Conservation (phyloP, 2,329 filamentous ascomycete species). For the Helotiales sp. region DNA sequence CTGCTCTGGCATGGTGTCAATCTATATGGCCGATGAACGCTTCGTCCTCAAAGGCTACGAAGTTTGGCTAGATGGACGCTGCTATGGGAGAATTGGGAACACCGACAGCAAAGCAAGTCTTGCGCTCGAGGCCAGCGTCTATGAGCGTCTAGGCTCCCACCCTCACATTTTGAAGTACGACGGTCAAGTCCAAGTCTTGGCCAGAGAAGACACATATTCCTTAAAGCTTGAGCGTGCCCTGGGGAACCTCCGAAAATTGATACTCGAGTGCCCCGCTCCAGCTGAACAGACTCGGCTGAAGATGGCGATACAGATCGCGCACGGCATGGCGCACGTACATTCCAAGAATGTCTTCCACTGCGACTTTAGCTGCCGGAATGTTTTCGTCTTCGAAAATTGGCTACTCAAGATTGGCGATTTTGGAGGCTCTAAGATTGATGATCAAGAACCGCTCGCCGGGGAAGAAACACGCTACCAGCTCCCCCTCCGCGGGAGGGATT, state of each 20-base stretch:
- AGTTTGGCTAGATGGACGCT: constrained; percentile 3
- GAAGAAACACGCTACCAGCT: constrained; percentile 13
- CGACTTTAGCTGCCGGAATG: constrained; percentile 9
- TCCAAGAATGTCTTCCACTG: constrained; percentile 9
- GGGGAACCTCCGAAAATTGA: neutral
- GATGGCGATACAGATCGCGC: constrained; percentile 2
- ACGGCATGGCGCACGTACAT: constrained; percentile 5
- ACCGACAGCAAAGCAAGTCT: neutral
- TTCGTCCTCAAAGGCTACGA: constrained; percentile 8
- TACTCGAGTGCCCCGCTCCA: neutral
- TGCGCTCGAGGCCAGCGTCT: neutral
- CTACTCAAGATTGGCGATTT: constrained; percentile 13
- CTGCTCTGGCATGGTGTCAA: neutral
- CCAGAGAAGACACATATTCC: neutral
- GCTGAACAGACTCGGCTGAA: constrained; percentile 3
- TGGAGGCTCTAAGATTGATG: constrained; percentile 10
- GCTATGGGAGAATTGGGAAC: neutral
- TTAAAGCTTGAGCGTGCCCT: constrained; percentile 1
- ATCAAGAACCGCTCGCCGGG: neutral
- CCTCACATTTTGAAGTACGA: constrained; percentile 1
- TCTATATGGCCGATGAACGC: constrained; percentile 1
- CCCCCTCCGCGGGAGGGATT: constrained; percentile 10
- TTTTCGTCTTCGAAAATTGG: constrained; percentile 9
- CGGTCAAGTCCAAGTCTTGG: constrained; percentile 1
- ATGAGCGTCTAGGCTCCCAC: neutral